Base-by-base conservation (phyloP, 768 basidiomycete genomes). In the Rhizopogon roseolus region DNA sequence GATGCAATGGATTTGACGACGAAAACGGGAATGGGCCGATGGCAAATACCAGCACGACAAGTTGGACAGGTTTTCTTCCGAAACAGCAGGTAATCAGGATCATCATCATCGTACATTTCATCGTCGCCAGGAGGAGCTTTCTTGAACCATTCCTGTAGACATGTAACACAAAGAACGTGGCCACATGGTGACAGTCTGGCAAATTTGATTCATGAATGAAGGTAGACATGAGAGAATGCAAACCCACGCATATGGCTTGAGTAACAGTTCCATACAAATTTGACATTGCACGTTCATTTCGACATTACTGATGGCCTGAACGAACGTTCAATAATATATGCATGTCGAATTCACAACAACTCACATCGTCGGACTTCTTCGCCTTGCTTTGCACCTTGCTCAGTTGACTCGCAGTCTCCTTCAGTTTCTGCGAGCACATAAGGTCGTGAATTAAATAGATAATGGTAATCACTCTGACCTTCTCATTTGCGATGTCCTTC, bases 81-180 rank as follows among this genome's bases (percentile, higher is more conserved):
- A 55, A 73, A 73, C 28, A 87, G 63, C 27, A 86, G 66, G 57
- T 80, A 80, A 41, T 71, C 66, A 8, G 72, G 67, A 41, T 71
- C 68, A 34, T 65, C 64, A 41, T 75, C 73, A 42, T 76, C 68
- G 50, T 67, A 54, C 73, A 78, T 79, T 16, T 77, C 76, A 37
- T 75, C 72, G 27, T 75, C 76, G 16, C 63, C 55, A 0, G 73
- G 68, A 3, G 87, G 86, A 3, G 86, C 85, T 49, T 81, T 78
- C 54, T 81, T 79, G 70, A 90, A 90, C 88, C 88, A 90, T 59
- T 84, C 81, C 66, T 87, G 84, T 8, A 90, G 78, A 60, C 88
- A 90, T 3, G 62, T 59, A 27, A 86, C 75, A 53, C 88, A 90
- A n/a, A 87, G 72, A n/a, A 87, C 77, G 59, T 90, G 88, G 1